Percentiles rank a stretch among this genome's conserved stretches.
These are phyloP conservation scores for Starmera quercuum DNA, from an alignment of 805 yeast genomes.

Conservation along the genomic window DNA sequence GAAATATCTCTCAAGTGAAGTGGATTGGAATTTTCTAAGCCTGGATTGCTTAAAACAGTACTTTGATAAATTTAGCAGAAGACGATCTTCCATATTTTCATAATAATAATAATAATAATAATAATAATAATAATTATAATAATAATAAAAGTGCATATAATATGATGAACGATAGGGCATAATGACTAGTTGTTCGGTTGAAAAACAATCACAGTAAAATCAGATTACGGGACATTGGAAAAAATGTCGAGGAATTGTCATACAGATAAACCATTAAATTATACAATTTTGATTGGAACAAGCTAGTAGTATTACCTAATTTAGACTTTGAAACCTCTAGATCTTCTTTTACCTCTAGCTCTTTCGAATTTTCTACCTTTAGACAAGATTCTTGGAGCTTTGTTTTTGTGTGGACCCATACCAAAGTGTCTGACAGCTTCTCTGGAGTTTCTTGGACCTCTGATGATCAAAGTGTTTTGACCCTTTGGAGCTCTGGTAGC, in stretches of 20 bases:
- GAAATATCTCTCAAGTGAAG: background rate
- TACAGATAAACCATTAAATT: too few relatives aligned
- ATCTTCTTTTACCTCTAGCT: conserved; percentile 99
- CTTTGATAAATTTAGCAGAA: background rate
- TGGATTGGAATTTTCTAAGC: background rate
- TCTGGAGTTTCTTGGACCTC: conserved; percentile 99
- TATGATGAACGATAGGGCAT: too few relatives aligned
- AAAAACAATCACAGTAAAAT: too few relatives aligned
- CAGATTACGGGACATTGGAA: too few relatives aligned
- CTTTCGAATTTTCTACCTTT: conserved; percentile 99
- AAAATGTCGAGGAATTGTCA: too few relatives aligned
- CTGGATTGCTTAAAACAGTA: background rate
- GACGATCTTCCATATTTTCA: too few relatives aligned
- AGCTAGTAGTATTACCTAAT: too few relatives aligned
- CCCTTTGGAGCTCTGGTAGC: conserved; percentile 99
- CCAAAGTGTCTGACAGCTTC: conserved; percentile 99
- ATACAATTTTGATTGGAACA: too few relatives aligned
- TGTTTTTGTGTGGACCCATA: conserved; percentile 99
- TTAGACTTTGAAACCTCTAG: conserved; percentile 99
- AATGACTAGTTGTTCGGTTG: too few relatives aligned
- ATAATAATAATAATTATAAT: too few relatives aligned
- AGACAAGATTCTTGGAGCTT: conserved; percentile 97
- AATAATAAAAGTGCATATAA: too few relatives aligned
- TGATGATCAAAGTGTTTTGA: conserved; percentile 93
- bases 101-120: too few relatives aligned